phyloP scores from a whole-genome alignment of 1,284 basidiomycete genomes.

The Rhodotorula mucilaginosa region DNA sequence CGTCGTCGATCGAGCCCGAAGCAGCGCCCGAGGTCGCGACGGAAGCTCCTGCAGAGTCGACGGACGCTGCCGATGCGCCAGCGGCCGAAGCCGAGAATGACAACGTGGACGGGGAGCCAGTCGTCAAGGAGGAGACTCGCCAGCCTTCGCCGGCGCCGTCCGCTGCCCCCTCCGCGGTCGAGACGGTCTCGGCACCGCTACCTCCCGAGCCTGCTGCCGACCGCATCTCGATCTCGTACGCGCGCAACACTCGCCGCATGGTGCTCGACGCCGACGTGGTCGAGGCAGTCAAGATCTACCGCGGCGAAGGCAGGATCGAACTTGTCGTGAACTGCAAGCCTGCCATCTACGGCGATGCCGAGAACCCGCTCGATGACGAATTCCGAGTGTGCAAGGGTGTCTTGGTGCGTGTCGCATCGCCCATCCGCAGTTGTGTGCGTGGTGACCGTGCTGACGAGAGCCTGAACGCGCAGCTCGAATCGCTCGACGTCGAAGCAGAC shows the following conservation, averaged over 20 bases:
- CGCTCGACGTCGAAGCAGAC: conserved; percentile 62
- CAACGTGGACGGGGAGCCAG: conserved; percentile 13
- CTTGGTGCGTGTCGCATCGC: conserved; percentile 56
- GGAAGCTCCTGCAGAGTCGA: conserved; percentile 23
- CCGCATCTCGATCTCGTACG: conserved; percentile 84
- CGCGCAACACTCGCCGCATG: conserved; percentile 76
- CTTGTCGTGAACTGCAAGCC: conserved; percentile 62
- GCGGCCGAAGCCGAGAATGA: conserved; percentile 15
- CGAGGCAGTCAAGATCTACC: conserved; percentile 72
- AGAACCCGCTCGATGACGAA: conserved; percentile 53
- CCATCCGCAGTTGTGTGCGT: neutral
- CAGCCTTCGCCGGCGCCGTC: conserved; percentile 16
- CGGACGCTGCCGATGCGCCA: conserved; percentile 30
- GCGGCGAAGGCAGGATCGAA: conserved; percentile 81
- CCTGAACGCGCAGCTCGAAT: conserved; percentile 61
- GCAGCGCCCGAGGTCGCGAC: too few species aligned
- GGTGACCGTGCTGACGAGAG: too few species aligned
- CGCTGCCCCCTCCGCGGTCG: conserved; percentile 1
- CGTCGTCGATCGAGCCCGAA: neutral
- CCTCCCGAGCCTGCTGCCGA: conserved; percentile 51
- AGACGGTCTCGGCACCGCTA: neutral
- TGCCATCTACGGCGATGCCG: conserved; percentile 46
- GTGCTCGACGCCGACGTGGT: conserved; percentile 86
- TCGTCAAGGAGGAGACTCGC: neutral
- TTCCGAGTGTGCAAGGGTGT: conserved; percentile 63